Base-by-base conservation (phyloP, 805 yeast species). In the Tetrapisispora pingtungensis region DNA sequence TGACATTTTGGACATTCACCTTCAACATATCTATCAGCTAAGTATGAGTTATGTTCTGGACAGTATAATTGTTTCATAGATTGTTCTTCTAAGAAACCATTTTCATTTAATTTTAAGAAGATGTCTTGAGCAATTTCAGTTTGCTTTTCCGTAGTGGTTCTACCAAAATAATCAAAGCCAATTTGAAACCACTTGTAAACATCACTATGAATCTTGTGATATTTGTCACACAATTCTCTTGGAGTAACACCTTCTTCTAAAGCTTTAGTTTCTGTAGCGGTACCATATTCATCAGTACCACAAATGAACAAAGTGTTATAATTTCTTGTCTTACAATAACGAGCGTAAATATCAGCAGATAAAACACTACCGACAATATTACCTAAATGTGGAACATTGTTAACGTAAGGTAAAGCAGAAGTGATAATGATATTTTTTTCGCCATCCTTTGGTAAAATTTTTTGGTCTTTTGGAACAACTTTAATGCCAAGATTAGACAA, bases 241-340 rank as follows among this genome's bases (percentile, higher is more conserved):
- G 99, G 98, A 3, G 95, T 75, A 48, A 85, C 83, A 35, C 83
- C 80, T 60, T 93, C 98, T 64, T 90, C 97, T 41, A 93, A 69
- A 10, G 98, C 98, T 68, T 90, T 93, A 26, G 98, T 93, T 67
- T 93, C 99, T 14, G 98, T 93, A 39, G 99, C 99, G 46, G 99
- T 93, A 63, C 99, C 99, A 63, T 93, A 93, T 69, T 93, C 99
- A 64, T 93, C 99, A 33, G 98, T 93, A 69, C 99, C 99, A 67
- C 98, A 88, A 46, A 93, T 68, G 59, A 71, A 93, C 51, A 93
- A 69, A 18, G 95, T 73, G 64, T 89, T 93, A 69, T 82, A 81
- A 65, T 87, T 84, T 71, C 96, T 80, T 56, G 82, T 80, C 66
- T 88, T 89, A 62, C 84, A 78, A 66, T 85, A 93, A 61, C 97